These are phyloP conservation scores for Pseudogymnoascus sp. DNA, from an alignment of 2,329 filamentous ascomycete species.

Conservation along the genomic window DNA sequence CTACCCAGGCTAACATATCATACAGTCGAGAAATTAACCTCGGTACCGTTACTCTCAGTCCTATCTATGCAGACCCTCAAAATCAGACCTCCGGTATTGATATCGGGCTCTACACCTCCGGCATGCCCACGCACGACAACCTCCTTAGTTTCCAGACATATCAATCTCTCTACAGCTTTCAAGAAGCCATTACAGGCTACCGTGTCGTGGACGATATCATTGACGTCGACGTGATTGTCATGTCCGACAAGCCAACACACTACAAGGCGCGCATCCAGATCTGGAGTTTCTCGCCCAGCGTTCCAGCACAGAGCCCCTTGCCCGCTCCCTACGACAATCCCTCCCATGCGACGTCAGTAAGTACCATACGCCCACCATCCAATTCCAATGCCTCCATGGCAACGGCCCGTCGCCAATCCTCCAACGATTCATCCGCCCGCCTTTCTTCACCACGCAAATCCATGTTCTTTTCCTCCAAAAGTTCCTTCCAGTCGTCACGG, in stretches of 20 bases:
- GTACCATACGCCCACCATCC: not conserved
- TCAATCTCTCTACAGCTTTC: not conserved
- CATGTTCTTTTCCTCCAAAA: not conserved
- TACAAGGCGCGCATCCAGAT: conserved; percentile 12
- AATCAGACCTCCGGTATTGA: not conserved
- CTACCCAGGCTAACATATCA: not conserved
- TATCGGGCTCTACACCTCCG: conserved; percentile 8
- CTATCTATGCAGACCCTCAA: conserved; percentile 13
- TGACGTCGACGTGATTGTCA: conserved; percentile 11
- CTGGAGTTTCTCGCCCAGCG: not conserved
- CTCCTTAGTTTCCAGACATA: conserved; percentile 13
- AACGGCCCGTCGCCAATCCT: not conserved
- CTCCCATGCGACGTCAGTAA: not conserved
- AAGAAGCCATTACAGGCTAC: conserved; percentile 14
- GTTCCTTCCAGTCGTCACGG: not conserved
- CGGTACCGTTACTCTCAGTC: conserved; percentile 4
- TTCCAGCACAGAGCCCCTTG: not conserved
- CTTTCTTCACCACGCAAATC: not conserved
- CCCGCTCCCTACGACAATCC: not conserved
- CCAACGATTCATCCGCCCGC: not conserved
- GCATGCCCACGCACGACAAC: conserved; percentile 1
- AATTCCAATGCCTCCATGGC: not conserved
- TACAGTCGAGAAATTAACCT: conserved; percentile 9
- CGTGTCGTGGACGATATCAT: not conserved
- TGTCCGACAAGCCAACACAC: conserved; percentile 3